Percentiles rank a stretch among this genome's conserved stretches.
Conservation (phyloP, 2,329 filamentous ascomycete species). For the Phoma sp. region DNA sequence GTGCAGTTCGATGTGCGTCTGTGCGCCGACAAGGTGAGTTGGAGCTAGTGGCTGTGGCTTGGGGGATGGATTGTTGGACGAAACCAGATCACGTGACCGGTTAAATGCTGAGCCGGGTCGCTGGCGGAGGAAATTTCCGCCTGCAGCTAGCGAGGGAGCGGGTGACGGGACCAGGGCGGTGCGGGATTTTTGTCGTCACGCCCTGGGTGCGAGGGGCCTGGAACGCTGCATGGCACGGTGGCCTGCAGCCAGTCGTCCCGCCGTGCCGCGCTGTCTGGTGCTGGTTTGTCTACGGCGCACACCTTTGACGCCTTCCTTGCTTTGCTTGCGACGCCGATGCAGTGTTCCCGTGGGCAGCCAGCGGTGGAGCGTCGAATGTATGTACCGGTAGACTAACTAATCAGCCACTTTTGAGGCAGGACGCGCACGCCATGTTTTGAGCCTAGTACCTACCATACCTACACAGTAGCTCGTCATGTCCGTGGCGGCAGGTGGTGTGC, state of each 20-base stretch:
- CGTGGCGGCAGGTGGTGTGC: too few relatives aligned
- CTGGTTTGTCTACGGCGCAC: slow-evolving; percentile 6
- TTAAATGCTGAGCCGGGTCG: neutral
- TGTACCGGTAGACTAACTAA: neutral
- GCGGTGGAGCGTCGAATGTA: too few relatives aligned
- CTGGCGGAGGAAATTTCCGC: neutral
- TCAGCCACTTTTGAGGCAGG: neutral
- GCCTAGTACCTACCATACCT: too few relatives aligned
- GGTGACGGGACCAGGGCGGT: slow-evolving; percentile 5
- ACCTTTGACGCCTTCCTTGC: slow-evolving; percentile 4
- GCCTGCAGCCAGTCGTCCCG: slow-evolving; percentile 2
- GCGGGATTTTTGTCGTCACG: slow-evolving; percentile 17
- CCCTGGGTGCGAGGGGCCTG: slow-evolving; percentile 9
- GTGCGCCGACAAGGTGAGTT: slow-evolving; percentile 12
- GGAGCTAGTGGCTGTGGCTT: neutral
- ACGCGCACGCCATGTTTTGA: neutral
- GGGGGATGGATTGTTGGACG: neutral
- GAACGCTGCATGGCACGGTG: neutral
- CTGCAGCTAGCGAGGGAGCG: neutral
- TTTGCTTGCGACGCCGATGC: slow-evolving; percentile 5
- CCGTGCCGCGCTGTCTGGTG: slow-evolving; percentile 1
- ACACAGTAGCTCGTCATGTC: too few relatives aligned
- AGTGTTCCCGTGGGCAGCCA: slow-evolving; percentile 1
- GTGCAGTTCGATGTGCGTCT: slow-evolving; percentile 24
- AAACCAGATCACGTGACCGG: neutral